Evolutionary conservation across 441 rosid species (phyloP).

Genomic region (Bocquillonia castaneifolia): DNA sequence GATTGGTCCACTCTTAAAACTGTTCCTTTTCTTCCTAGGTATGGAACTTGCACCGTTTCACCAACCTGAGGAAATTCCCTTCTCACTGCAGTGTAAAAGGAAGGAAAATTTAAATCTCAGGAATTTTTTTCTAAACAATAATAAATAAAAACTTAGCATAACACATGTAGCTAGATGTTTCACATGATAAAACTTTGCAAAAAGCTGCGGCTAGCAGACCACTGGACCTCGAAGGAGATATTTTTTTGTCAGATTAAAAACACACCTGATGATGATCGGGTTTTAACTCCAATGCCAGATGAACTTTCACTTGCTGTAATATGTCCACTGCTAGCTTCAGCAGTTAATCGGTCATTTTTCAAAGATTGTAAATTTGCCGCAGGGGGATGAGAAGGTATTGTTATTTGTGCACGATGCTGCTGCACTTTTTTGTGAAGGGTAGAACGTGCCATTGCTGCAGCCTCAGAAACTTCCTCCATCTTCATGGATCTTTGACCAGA

Average conservation of each 20-base stretch:
- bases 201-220: not conserved
- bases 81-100: constrained; percentile 30
- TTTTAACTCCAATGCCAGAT: constrained; percentile 30
- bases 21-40: constrained; percentile 57
- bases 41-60: constrained; percentile 50
- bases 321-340: constrained; percentile 24
- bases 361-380: constrained; percentile 30
- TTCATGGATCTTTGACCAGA: constrained; percentile 40
- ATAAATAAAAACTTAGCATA: not conserved
- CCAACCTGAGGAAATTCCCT: constrained; percentile 55
- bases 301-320: constrained; percentile 12
- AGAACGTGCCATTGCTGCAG: constrained; percentile 59
- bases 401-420: constrained; percentile 44
- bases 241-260: not conserved
- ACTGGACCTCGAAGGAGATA: constrained; percentile 9
- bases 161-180: not conserved
- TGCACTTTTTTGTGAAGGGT: constrained; percentile 55
- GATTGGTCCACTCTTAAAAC: constrained; percentile 63
- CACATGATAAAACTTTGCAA: not conserved
- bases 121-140: too few relatives aligned
- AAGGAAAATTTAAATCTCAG: not conserved
- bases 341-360: constrained; percentile 22
- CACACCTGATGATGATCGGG: constrained; percentile 42
- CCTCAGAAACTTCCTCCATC: constrained; percentile 50
- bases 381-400: constrained; percentile 32